phyloP scores from a whole-genome alignment of 306 rosid species.

The Fragaria vesca region DNA sequence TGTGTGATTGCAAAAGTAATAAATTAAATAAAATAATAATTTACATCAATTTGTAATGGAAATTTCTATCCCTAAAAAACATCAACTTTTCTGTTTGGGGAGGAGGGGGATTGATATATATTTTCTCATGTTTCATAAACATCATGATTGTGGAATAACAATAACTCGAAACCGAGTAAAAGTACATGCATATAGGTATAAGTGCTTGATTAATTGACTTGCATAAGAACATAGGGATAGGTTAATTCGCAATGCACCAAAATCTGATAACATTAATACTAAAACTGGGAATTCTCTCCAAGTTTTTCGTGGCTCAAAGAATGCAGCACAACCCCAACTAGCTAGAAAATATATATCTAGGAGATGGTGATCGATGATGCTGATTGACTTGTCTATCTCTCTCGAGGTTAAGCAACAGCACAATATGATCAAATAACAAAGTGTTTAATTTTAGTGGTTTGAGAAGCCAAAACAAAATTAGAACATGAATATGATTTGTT shows the following conservation, averaged over 20 bases:
- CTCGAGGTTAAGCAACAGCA: slow-evolving; percentile 11
- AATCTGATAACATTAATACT: not conserved
- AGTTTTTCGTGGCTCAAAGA: slow-evolving; percentile 63
- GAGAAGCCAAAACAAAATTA: slow-evolving; percentile 24
- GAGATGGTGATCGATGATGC: slow-evolving; percentile 33
- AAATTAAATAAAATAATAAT: too few species aligned
- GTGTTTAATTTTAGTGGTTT: slow-evolving; percentile 19
- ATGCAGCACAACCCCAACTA: slow-evolving; percentile 10
- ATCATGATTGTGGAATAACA: slow-evolving; percentile 45
- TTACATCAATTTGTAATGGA: not conserved
- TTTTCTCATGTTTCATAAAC: slow-evolving; percentile 26
- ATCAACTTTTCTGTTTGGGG: not conserved
- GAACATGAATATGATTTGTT: slow-evolving; percentile 3
- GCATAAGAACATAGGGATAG: slow-evolving; percentile 34
- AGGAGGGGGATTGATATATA: not conserved
- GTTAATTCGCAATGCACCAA: slow-evolving; percentile 30
- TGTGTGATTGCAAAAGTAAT: too few species aligned
- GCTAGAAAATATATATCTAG: slow-evolving; percentile 25
- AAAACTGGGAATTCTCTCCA: slow-evolving; percentile 27
- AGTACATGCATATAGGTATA: slow-evolving; percentile 22
- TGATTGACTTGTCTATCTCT: slow-evolving; percentile 31
- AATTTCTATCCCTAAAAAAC: not conserved
- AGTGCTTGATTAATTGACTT: slow-evolving; percentile 40
- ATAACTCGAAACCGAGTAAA: slow-evolving; percentile 26
- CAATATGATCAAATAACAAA: slow-evolving; percentile 16